These are phyloP conservation scores for Cryptosporidium sp. DNA, from an alignment of 169 alveolate genomes.

Conservation along the genomic window DNA sequence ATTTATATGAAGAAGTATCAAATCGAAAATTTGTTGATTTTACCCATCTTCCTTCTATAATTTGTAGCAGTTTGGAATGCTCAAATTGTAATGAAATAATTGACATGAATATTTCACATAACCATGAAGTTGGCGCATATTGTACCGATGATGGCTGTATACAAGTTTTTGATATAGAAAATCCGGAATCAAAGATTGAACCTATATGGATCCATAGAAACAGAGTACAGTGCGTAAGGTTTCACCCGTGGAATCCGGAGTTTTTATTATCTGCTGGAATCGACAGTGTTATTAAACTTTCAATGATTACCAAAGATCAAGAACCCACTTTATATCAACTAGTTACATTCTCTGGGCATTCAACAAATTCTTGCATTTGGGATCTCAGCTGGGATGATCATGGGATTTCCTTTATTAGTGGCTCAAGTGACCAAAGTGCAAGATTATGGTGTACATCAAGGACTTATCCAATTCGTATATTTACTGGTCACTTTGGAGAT, in stretches of 20 bases:
- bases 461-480: conserved; percentile 80
- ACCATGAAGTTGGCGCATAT: conserved; percentile 52
- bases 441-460: conserved; percentile 81
- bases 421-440: conserved; percentile 85
- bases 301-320: conserved; percentile 16
- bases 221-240: conserved; percentile 58
- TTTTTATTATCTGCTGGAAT: conserved; percentile 58
- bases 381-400: conserved; percentile 84
- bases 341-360: conserved; percentile 42
- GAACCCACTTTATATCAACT: conserved; percentile 31
- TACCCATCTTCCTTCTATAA: conserved; percentile 46
- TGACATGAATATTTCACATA: conserved; percentile 66
- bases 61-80: conserved; percentile 23
- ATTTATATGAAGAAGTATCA: conserved; percentile 30
- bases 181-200: conserved; percentile 10
- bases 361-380: conserved; percentile 78
- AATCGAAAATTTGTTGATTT: conserved; percentile 28
- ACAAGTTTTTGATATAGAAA: conserved; percentile 27
- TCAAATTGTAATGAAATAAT: conserved; percentile 12
- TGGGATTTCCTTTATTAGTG: conserved; percentile 84
- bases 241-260: conserved; percentile 58
- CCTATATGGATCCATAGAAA: conserved; percentile 63
- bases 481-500: conserved; percentile 86
- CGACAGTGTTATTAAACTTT: conserved; percentile 52
- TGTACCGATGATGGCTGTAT: conserved; percentile 68